Percentiles rank a stretch among this genome's conserved stretches.
Conservation (phyloP, 2,329 filamentous ascomycete species). For the Pseudogymnoascus sp. region DNA sequence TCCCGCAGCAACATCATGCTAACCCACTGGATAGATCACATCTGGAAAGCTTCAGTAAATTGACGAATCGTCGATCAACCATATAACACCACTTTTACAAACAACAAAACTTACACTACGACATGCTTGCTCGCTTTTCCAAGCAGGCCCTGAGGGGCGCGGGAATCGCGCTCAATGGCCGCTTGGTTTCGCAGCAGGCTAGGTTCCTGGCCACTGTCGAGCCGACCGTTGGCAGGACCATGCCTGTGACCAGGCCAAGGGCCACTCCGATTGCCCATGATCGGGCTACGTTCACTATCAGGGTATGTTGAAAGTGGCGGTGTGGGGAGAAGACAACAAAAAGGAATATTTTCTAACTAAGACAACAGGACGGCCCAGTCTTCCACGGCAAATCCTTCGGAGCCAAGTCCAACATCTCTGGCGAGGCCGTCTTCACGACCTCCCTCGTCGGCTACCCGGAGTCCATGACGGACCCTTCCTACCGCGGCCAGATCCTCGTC, state of each 20-base stretch:
- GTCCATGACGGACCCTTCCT: slow-evolving; percentile 82
- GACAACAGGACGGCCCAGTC: slow-evolving; percentile 73
- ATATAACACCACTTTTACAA: slow-evolving; percentile 14
- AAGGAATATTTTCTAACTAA: slow-evolving; percentile 24
- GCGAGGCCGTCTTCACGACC: slow-evolving; percentile 97
- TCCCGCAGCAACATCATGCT: slow-evolving; percentile 20
- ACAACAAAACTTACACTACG: slow-evolving; percentile 27
- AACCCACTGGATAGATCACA: slow-evolving; percentile 31
- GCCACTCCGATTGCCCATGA: slow-evolving; percentile 65
- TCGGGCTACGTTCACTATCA: slow-evolving; percentile 89
- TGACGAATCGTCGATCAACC: slow-evolving; percentile 24
- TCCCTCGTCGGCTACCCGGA: slow-evolving; percentile 97
- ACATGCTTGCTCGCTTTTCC: slow-evolving; percentile 56
- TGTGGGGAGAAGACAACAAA: background rate
- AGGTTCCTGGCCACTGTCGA: slow-evolving; percentile 60
- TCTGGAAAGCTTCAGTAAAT: slow-evolving; percentile 38
- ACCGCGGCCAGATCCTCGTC: slow-evolving; percentile 91
- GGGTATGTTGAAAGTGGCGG: slow-evolving; percentile 45
- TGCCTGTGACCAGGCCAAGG: slow-evolving; percentile 51
- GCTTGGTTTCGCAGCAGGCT: slow-evolving; percentile 29
- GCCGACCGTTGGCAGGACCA: slow-evolving; percentile 59
- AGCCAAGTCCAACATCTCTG: slow-evolving; percentile 92
- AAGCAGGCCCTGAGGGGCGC: slow-evolving; percentile 40
- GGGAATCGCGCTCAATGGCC: slow-evolving; percentile 26
- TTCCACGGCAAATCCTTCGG: slow-evolving; percentile 96